phyloP scores from a whole-genome alignment of 208 protist genomes.

The Phytomonas serpens region DNA sequence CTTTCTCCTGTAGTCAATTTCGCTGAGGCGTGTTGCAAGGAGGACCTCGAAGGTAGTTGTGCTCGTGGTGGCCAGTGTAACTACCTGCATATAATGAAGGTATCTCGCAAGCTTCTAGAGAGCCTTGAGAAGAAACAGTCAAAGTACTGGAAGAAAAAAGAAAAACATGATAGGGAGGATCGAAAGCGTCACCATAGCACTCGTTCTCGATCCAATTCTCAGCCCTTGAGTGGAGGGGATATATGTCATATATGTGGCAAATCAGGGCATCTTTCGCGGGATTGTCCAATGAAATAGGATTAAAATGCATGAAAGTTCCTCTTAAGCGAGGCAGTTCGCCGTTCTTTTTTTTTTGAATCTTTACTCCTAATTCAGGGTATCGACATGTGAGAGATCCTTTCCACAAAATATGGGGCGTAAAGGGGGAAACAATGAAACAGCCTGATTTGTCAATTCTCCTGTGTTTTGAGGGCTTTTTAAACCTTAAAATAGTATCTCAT shows the following conservation, averaged over 20 bases:
- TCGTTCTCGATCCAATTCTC: not conserved
- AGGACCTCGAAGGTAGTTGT: constrained; percentile 93
- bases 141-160: constrained; percentile 67
- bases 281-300: constrained; percentile 54
- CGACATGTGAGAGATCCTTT: not conserved
- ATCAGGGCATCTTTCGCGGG: constrained; percentile 41
- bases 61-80: constrained; percentile 95
- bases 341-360: not conserved
- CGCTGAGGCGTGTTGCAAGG: constrained; percentile 95
- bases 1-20: constrained; percentile 98
- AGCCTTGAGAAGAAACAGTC: constrained; percentile 81
- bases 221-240: constrained; percentile 14
- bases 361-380: not conserved
- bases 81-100: constrained; percentile 96
- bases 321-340: not conserved
- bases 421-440: not conserved
- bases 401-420: not conserved
- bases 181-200: constrained; percentile 40
- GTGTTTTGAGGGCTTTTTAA: not conserved
- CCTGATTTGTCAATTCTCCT: not conserved
- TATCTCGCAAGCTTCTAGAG: constrained; percentile 74
- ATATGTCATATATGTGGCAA: constrained; percentile 65
- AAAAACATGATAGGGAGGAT: constrained; percentile 23
- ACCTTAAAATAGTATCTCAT: constrained; percentile 5
- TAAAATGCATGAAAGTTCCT: not conserved